Base-by-base conservation (phyloP, 495 filamentous ascomycete genomes). In the Penicillium egyptiacum region DNA sequence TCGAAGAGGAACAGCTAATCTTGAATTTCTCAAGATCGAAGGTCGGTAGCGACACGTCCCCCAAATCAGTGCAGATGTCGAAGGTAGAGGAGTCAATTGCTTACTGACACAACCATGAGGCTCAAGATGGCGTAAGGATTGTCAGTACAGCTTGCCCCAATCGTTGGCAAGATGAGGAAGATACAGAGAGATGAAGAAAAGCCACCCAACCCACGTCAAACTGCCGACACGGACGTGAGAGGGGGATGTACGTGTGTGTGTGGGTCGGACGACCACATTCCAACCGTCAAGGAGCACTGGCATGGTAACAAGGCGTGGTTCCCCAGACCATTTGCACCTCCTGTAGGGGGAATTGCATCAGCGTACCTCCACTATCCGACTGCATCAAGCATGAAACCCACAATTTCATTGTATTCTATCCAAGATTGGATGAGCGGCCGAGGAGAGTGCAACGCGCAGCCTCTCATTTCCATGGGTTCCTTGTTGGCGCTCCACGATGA, bases 241-340 rank as follows among this genome's bases (percentile, higher is more conserved):
- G 42, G 28, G 49, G 43, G 52, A 43, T 16, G 7, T 41, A 19
- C 12, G 5, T 10, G 19, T 31, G 30, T 30, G 47, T 20, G 57
- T 64, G 64, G 57, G 59, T 59, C 39, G 10, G 28, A 40, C 2
- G 30, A 33, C 39, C 54, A 60, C 65, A 67, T 67, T 67, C 65
- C 65, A 58, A 41, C 28, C 43, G 43, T 43, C 52, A 23, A 61
- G 57, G 52, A 60, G 60, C 58, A 52, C 57, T 62, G 65, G 65
- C 54, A 67, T 67, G 65, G 62, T 67, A 65, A 67, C 65, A 67
- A 54, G 58, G 57, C 53, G 45, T 60, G n/a, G 56, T 55, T 59
- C 54, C 56, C 59, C 51, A 52, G 49, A 43, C 54, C 58, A 59
- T 31, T 44, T 41, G 25, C 44, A 14, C 33, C 64, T 53, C 47